Conservation (phyloP, 2,329 filamentous ascomycete genomes). For the Pseudogymnoascus sp. region DNA sequence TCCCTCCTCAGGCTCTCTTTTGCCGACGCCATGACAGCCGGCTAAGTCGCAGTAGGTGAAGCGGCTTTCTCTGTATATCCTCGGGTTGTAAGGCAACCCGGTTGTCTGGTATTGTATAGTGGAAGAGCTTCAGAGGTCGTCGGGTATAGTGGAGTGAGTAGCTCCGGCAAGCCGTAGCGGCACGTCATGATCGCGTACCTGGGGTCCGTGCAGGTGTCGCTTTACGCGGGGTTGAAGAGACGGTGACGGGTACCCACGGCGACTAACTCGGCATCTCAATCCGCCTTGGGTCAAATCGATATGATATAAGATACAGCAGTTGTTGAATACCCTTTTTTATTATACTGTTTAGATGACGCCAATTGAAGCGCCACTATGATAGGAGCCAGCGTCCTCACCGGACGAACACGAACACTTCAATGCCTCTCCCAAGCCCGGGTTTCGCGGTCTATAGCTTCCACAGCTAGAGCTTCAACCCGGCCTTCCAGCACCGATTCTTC, state of each 20-base stretch:
- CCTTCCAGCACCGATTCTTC: not conserved
- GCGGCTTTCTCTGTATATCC: not conserved
- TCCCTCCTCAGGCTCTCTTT: conserved; percentile 55
- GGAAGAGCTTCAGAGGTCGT: conserved; percentile 1
- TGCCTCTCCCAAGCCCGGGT: not conserved
- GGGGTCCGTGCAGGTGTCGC: not conserved
- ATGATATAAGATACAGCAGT: not conserved
- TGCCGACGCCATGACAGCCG: not conserved
- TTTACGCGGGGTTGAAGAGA: conserved; percentile 4
- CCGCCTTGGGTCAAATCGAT: not conserved
- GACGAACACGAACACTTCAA: conserved; percentile 1
- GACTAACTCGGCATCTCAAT: conserved; percentile 8
- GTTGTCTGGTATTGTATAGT: not conserved
- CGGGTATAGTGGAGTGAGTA: not conserved
- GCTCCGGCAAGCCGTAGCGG: not conserved
- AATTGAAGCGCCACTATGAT: not conserved
- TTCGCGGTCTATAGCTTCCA: not conserved
- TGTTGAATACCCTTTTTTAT: not conserved
- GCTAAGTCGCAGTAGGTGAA: not conserved
- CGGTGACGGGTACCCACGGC: conserved; percentile 17
- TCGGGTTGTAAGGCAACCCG: not conserved
- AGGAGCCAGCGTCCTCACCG: not conserved
- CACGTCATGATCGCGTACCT: conserved; percentile 1
- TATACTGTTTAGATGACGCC: not conserved
- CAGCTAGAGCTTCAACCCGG: not conserved